These are phyloP conservation scores for Claviceps fusiformis DNA, from an alignment of 2,329 filamentous ascomycete species.

Conservation along the genomic window DNA sequence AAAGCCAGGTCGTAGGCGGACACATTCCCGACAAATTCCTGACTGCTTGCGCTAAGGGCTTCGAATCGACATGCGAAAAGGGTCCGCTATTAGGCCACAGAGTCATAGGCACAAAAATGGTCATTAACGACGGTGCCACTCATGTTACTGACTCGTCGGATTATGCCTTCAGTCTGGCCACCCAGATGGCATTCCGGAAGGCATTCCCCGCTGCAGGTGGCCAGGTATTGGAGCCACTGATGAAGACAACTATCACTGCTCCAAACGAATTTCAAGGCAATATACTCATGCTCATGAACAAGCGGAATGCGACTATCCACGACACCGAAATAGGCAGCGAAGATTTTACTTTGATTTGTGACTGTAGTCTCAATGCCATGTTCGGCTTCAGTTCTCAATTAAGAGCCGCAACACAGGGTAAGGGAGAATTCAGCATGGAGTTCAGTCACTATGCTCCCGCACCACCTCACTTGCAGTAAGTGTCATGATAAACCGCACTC, in stretches of 20 bases:
- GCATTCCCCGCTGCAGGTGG: slow-evolving; percentile 72
- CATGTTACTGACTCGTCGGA: slow-evolving; percentile 97
- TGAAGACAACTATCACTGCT: slow-evolving; percentile 96
- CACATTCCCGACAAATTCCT: slow-evolving; percentile 93
- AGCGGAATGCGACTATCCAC: slow-evolving; percentile 86
- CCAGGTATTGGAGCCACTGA: slow-evolving; percentile 82
- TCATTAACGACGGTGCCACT: slow-evolving; percentile 90
- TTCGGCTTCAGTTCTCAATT: slow-evolving; percentile 92
- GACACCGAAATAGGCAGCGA: slow-evolving; percentile 90
- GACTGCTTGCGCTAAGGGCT: slow-evolving; percentile 89
- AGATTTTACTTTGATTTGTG: slow-evolving; percentile 83
- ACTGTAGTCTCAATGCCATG: slow-evolving; percentile 93
- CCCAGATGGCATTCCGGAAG: slow-evolving; percentile 93
- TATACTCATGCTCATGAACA: slow-evolving; percentile 89
- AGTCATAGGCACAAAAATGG: slow-evolving; percentile 80
- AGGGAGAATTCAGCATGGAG: slow-evolving; percentile 98
- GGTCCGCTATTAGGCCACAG: slow-evolving; percentile 87
- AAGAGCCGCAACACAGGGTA: slow-evolving; percentile 87
- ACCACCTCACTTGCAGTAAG: slow-evolving; percentile 77
- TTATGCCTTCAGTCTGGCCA: slow-evolving; percentile 88
- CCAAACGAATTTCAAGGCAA: slow-evolving; percentile 97
- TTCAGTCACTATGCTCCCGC: slow-evolving; percentile 91
- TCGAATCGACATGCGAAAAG: slow-evolving; percentile 67
- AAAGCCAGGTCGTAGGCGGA: slow-evolving; percentile 77
- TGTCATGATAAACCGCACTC: slow-evolving; percentile 12